These are phyloP conservation scores for Aphanocladium album DNA, from an alignment of 2,329 filamentous ascomycete genomes.

Conservation along the genomic window DNA sequence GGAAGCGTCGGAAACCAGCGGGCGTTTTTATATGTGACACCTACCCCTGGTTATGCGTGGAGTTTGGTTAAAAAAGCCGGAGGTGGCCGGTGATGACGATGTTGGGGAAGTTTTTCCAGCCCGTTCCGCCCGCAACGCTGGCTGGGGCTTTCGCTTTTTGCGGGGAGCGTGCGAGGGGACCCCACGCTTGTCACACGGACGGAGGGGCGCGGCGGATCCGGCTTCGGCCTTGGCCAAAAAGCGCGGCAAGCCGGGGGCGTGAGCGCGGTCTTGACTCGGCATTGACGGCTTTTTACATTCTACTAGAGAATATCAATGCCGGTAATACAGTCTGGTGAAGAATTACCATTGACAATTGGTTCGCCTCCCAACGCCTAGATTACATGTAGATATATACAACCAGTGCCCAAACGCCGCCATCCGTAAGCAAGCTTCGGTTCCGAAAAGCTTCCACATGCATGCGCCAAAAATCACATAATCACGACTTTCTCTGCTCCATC, in stretches of 20 bases:
- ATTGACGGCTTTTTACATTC: background rate
- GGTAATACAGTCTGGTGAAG: too few species aligned
- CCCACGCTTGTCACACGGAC: background rate
- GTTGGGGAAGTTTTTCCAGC: conserved; percentile 1
- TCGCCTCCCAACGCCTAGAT: background rate
- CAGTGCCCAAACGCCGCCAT: background rate
- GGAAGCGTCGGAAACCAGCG: background rate
- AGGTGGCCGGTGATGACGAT: conserved; percentile 5
- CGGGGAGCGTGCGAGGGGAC: background rate
- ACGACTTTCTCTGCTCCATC: conserved; percentile 56
- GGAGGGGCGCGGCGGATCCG: background rate
- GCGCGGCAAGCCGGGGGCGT: background rate
- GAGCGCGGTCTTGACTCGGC: background rate
- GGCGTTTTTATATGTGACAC: background rate
- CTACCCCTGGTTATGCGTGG: background rate
- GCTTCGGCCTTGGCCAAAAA: background rate
- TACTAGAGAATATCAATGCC: too few species aligned
- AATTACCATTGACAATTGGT: background rate
- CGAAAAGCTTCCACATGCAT: background rate
- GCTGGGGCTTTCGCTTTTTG: too few species aligned
- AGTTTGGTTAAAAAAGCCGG: background rate
- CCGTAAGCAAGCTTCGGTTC: background rate
- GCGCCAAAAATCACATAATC: background rate
- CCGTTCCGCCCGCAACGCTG: too few species aligned
- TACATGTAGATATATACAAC: background rate